Evolutionary conservation across 2,329 filamentous ascomycete genomes (phyloP), one percentile per base, ranked within the genome.

Genomic region (Calonectria fujianensis): DNA sequence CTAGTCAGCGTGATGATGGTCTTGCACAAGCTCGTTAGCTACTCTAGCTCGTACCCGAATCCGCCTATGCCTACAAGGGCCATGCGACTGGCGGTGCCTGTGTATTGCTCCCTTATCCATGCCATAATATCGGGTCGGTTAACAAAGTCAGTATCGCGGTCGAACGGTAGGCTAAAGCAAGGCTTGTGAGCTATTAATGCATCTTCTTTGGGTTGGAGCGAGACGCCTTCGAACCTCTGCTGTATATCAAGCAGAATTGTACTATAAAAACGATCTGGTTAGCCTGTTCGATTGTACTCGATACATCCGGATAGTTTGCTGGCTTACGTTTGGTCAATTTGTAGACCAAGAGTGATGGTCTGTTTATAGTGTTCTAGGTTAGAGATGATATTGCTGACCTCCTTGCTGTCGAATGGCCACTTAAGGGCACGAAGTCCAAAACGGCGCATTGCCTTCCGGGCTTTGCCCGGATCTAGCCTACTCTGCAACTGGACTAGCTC

Each of bases 51-150:
- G 9, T 71, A 77, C 63, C 85, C 74, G 50, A 84, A 78, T 31
- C 85, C 83, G 6, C 84, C 85, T 2, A 86, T 71, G 27, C 85
- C 85, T 0, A 83, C 78, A 10, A 85, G 79, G 3, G 82, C 83
- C 10, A 83, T 77, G 1, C 81, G 80, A 1, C 70, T 52, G 1
- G 66, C 54, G 3, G 76, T 74, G 18, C 74, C 39, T 10, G 68
- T 71, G 41, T 76, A 82, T 74, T 75, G 74, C 31, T 76, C n/a
- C 16, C 68, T 63, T n/a, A 84, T 69, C 61, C 78, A 79, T 5
- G 71, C 51, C 5, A 82, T 74, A 45, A 85, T 77, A 35, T 79
- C 76, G 7, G 73, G 80, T 8, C 80, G 81, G 35, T 81, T 48
- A 27, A 84, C 77, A n/a, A 85, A 85, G 69, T 82, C 79, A 9